A percentile compares a stretch with the other conserved stretches of the same genome.
Conservation (phyloP, 257 asterid genomes). For the Jacaranda copaia region DNA sequence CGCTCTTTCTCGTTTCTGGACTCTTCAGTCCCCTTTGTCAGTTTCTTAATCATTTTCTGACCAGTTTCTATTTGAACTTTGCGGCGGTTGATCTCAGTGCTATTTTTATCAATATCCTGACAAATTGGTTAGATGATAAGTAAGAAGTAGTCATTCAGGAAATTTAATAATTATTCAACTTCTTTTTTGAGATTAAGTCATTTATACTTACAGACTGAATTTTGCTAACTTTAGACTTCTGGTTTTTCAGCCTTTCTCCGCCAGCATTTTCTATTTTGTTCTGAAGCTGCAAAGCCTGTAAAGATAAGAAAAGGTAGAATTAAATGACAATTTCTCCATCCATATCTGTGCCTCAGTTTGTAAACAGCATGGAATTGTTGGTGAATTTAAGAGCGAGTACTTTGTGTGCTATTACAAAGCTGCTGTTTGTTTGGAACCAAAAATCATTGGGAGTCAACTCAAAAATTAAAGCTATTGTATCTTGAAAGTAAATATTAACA, state of each 20-base stretch:
- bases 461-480: no score
- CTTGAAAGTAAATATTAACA: not conserved
- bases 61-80: conserved; percentile 89
- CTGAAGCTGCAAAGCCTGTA: conserved; percentile 87
- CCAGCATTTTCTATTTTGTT: conserved; percentile 95
- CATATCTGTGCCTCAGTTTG: not conserved
- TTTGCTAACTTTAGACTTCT: conserved; percentile 69
- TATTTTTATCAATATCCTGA: conserved; percentile 80
- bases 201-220: conserved; percentile 81
- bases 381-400: not conserved
- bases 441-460: no score
- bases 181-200: not conserved
- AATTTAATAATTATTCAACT: conserved; percentile 5
- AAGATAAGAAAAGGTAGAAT: conserved; percentile 26
- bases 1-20: conserved; percentile 75
- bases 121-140: conserved; percentile 22
- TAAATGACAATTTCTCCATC: conserved; percentile 4
- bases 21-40: conserved; percentile 85
- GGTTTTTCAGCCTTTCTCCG: conserved; percentile 79
- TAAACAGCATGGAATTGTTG: not conserved
- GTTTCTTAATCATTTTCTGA: conserved; percentile 71
- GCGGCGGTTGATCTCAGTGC: conserved; percentile 85
- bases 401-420: not conserved
- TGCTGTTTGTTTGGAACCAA: not conserved
- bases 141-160: conserved; percentile 14